A percentile compares a stretch with the other conserved stretches of the same genome.
These are phyloP conservation scores for Dryas integrifolia DNA, from an alignment of 331 rosid genomes.

Conservation along the genomic window DNA sequence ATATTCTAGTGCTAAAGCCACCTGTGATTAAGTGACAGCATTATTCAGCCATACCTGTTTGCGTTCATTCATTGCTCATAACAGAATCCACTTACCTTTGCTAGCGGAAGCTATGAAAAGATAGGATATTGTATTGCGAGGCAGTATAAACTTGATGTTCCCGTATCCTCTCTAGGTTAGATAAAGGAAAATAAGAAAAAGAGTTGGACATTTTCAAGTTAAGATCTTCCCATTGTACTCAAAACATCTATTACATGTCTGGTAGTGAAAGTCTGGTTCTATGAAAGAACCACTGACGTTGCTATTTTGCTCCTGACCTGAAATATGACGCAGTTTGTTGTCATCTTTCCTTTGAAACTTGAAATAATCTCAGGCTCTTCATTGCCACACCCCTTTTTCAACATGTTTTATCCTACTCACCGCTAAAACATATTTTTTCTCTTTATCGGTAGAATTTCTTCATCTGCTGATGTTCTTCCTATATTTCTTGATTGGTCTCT, in stretches of 20 bases:
- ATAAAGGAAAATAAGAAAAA: not conserved
- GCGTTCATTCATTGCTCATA: not conserved
- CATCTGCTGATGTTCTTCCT: conserved; percentile 49
- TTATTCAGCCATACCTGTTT: not conserved
- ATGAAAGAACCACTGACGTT: not conserved
- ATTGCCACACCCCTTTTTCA: not conserved
- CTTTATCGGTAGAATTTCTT: conserved; percentile 29
- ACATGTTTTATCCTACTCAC: conserved; percentile 1
- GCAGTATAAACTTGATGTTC: not conserved
- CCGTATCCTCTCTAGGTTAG: not conserved
- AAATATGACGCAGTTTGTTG: not conserved
- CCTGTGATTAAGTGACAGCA: not conserved
- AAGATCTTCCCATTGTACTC: not conserved
- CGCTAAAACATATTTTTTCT: conserved; percentile 15
- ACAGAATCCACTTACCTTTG: not conserved
- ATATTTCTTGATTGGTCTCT: conserved; percentile 38
- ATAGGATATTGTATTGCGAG: not conserved
- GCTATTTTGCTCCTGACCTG: not conserved
- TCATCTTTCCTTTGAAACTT: conserved; percentile 7
- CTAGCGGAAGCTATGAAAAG: not conserved
- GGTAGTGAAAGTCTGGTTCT: not conserved
- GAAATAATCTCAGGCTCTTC: conserved; percentile 3
- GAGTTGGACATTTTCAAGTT: not conserved
- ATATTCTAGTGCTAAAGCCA: not conserved
- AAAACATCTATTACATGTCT: not conserved